Evolutionary conservation across 306 rosid genomes (phyloP).

Genomic region (Hippophae rhamnoides): DNA sequence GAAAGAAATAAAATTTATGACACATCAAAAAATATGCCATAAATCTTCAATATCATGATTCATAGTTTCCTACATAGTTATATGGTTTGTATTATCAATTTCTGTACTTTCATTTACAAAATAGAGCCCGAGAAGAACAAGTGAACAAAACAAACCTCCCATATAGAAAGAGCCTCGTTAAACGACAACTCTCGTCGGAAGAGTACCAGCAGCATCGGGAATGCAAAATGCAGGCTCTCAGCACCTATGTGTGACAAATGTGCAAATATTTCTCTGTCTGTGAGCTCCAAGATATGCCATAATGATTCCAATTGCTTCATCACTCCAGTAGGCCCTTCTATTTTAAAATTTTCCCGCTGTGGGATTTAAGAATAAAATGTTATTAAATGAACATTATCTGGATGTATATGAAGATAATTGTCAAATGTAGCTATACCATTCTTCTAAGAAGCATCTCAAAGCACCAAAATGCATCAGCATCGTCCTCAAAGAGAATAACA

Average conservation of each 20-base stretch:
- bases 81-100: no score
- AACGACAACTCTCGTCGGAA: slow-evolving; percentile 88
- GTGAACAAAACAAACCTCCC: slow-evolving; percentile 69
- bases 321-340: slow-evolving; percentile 96
- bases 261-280: slow-evolving; percentile 63
- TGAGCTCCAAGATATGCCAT: slow-evolving; percentile 75
- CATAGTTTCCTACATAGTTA: no score
- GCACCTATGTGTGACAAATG: slow-evolving; percentile 88
- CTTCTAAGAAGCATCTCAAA: slow-evolving; percentile 97
- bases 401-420: slow-evolving; percentile 17
- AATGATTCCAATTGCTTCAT: slow-evolving; percentile 74
- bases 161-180: slow-evolving; percentile 82
- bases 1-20: no score
- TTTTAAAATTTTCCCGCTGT: slow-evolving; percentile 85
- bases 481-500: slow-evolving; percentile 82
- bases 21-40: no score
- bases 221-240: slow-evolving; percentile 94
- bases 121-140: neutral
- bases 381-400: slow-evolving; percentile 18
- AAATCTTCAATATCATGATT: no score
- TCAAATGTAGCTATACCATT: slow-evolving; percentile 60
- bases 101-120: no score
- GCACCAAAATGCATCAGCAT: slow-evolving; percentile 99
- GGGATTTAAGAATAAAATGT: slow-evolving; percentile 21
- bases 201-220: slow-evolving; percentile 90